A percentile compares a stretch with the other conserved stretches of the same genome.
phyloP scores from a whole-genome alignment of 83 land plant genomes.

The Larix sibirica region DNA sequence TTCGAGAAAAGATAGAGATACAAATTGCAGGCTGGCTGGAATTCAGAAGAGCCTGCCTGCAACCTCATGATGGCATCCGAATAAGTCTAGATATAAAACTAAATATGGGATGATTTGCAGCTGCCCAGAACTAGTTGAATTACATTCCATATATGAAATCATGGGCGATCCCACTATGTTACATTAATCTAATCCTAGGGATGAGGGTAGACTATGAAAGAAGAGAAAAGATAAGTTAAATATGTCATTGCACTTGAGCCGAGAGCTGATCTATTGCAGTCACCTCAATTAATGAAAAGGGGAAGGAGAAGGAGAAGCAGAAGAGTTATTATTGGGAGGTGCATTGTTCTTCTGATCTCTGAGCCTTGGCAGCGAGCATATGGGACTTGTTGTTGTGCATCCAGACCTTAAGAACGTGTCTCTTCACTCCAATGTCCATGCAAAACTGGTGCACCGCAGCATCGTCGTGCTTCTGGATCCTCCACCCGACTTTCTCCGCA shows the following conservation, averaged over 20 bases:
- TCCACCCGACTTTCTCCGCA: constrained; percentile 15
- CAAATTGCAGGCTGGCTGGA: constrained; percentile 9
- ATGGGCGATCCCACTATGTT: not conserved
- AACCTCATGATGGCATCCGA: too few relatives aligned
- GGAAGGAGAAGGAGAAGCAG: not conserved
- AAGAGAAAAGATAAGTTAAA: not conserved
- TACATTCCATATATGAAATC: not conserved
- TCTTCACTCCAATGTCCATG: not conserved
- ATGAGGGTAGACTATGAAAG: too few relatives aligned
- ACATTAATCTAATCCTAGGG: not conserved
- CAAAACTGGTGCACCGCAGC: constrained; percentile 14
- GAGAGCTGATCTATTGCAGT: not conserved
- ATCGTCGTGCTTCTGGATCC: constrained; percentile 12
- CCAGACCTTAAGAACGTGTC: constrained; percentile 13
- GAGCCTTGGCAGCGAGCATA: constrained; percentile 1
- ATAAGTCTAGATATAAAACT: too few relatives aligned
- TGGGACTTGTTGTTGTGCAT: constrained; percentile 16
- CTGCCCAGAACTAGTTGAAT: not conserved
- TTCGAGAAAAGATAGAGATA: not conserved
- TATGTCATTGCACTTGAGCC: not conserved
- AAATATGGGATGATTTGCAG: too few relatives aligned
- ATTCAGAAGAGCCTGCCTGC: not conserved
- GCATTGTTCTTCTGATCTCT: not conserved
- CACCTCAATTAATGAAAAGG: not conserved
- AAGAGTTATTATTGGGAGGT: not conserved